Evolutionary conservation across 1,139 yeast genomes (phyloP), one percentile per base, ranked within the genome.

Genomic region (Maudiozyma humilis): DNA sequence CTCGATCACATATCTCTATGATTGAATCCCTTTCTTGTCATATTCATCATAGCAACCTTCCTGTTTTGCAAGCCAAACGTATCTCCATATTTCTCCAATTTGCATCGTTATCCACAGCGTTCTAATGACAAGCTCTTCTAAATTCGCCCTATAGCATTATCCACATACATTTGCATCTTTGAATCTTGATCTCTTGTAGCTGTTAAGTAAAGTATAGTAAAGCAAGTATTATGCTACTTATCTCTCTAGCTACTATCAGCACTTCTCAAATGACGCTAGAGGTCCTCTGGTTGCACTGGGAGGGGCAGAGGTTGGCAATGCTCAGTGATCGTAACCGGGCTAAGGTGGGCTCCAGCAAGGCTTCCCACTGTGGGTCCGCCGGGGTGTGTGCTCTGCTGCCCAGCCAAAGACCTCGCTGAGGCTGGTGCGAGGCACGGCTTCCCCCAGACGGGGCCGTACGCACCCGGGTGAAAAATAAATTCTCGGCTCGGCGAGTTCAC

Each of bases 101-200:
- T 23, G 27, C 27, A 6, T 10, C 6, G 27, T 23, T 23, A 23
- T 23, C 27, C 27, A 23, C 10, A 23, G 13, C n/a, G n/a, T 31
- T 12, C 17, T n/a, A 15, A 31, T 7, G 7, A 15, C 17, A n/a
- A n/a, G 17, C 33, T 31, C n/a, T 7, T 31, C n/a, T 12, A 6
- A 31, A 14, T 14, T 27, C 16, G 31, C 10, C 18, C 34, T 15
- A 30, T 14, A 36, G 27, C 39, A 14, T 27, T 23, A 15, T 20
- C 17, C 42, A 50, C 64, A 59, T 59, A 59, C 64, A 59, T 59
- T 59, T 59, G 64, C 64, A 59, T 59, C 59, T 59, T 59, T 57
- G 60, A 56, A 55, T 56, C 60, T 56, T 57, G 59, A 51, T 46
- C 44, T 51, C 49, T 50, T 35, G 27, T 16, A 19, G 5, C 15